phyloP scores from a whole-genome alignment of 1,284 basidiomycete species.

The Phenoliferia sp. region DNA sequence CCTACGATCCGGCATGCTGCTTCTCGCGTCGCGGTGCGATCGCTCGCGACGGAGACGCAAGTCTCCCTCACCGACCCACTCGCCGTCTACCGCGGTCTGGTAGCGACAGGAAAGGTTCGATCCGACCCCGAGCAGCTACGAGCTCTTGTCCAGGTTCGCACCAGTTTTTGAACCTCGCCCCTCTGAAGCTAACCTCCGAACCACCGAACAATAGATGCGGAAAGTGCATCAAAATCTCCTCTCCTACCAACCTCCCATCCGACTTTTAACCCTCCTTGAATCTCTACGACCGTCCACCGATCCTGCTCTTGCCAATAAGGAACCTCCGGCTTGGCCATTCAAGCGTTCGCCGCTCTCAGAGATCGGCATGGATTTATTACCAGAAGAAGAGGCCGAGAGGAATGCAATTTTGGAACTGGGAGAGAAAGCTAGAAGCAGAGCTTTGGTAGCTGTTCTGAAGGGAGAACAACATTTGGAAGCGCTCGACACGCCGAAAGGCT shows the following conservation, averaged over 20 bases:
- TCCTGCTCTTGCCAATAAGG: not conserved
- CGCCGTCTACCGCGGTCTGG: constrained; percentile 50
- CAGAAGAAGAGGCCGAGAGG: constrained; percentile 25
- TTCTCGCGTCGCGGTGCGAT: not conserved
- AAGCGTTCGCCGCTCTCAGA: constrained; percentile 18
- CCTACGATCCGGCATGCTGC: no score
- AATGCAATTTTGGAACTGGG: constrained; percentile 6
- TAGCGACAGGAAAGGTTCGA: constrained; percentile 52
- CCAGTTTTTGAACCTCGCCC: not conserved
- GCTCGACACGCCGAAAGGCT: constrained; percentile 54
- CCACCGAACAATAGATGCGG: constrained; percentile 44
- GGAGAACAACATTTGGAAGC: constrained; percentile 58
- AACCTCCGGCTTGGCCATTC: constrained; percentile 27
- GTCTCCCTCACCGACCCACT: constrained; percentile 46
- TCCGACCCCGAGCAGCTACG: constrained; percentile 63
- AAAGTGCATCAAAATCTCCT: constrained; percentile 49
- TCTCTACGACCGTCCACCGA: constrained; percentile 14
- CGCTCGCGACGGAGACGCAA: not conserved
- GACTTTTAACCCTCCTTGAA: constrained; percentile 37
- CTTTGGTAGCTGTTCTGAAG: constrained; percentile 53
- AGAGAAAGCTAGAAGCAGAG: constrained; percentile 32
- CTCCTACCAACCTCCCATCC: constrained; percentile 51
- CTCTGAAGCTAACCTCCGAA: not conserved
- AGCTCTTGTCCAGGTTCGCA: constrained; percentile 55
- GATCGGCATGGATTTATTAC: constrained; percentile 17